Evolutionary conservation across 192 early-diverging fungal genomes (phyloP).

Genomic region (Podila clonocystis): DNA sequence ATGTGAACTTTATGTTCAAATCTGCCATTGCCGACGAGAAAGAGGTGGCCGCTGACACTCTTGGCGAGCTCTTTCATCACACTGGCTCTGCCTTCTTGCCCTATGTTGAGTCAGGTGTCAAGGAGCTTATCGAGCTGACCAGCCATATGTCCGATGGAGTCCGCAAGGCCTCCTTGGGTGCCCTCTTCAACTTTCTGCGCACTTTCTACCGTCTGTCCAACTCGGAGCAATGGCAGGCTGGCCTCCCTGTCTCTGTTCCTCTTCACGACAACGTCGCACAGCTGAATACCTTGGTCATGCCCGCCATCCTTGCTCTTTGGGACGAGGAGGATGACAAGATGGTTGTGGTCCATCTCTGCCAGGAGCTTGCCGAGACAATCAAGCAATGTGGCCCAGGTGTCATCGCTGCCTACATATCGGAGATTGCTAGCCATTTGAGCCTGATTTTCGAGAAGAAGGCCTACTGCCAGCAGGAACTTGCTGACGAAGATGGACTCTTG

Average conservation of each 20-base stretch:
- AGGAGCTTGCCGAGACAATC: conserved; percentile 75
- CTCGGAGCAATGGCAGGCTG: conserved; percentile 77
- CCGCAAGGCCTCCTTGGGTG: conserved; percentile 77
- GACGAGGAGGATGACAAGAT: conserved; percentile 85
- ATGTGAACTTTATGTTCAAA: conserved; percentile 70
- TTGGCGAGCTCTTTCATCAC: conserved; percentile 87
- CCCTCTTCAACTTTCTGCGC: conserved; percentile 79
- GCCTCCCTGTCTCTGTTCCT: conserved; percentile 72
- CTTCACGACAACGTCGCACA: conserved; percentile 80
- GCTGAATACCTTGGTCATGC: conserved; percentile 76
- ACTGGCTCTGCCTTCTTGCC: conserved; percentile 82
- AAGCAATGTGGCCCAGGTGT: conserved; percentile 80
- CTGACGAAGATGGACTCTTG: conserved; percentile 67
- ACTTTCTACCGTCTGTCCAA: conserved; percentile 82
- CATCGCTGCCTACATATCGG: conserved; percentile 54
- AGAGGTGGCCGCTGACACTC: conserved; percentile 89
- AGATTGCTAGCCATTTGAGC: conserved; percentile 50
- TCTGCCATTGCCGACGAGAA: conserved; percentile 93
- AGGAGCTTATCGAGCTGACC: conserved; percentile 73
- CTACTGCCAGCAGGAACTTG: conserved; percentile 76
- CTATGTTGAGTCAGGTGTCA: conserved; percentile 78
- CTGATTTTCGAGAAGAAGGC: conserved; percentile 80
- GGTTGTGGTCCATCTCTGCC: conserved; percentile 84
- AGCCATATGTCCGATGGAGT: conserved; percentile 85
- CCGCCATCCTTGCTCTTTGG: conserved; percentile 76